Evolutionary conservation across 2,329 filamentous ascomycete genomes (phyloP).

Genomic region (Fusarium burgessii): DNA sequence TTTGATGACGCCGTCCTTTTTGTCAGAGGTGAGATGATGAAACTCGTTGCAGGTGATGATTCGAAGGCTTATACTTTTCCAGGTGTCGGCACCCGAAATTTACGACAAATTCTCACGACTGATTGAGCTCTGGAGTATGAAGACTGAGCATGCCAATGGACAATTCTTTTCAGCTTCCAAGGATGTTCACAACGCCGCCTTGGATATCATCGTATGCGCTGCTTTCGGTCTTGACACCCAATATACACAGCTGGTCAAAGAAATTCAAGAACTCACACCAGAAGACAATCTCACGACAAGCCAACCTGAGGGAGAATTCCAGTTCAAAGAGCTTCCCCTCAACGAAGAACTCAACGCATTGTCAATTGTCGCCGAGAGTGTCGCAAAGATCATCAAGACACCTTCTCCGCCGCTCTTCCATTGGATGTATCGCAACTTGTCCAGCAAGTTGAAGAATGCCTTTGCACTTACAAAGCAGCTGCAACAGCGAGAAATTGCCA

Average conservation of each 20-base stretch:
- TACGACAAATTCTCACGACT: conserved; percentile 28
- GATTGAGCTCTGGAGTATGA: conserved; percentile 19
- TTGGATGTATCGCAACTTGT: conserved; percentile 19
- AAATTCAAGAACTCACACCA: conserved; percentile 1
- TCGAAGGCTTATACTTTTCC: neutral
- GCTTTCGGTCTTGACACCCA: conserved; percentile 16
- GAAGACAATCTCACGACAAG: fast-evolving
- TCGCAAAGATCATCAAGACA: conserved; percentile 19
- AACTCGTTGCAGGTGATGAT: no score
- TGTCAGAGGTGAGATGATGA: conserved; percentile 12
- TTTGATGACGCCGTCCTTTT: conserved; percentile 29
- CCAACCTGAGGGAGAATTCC: neutral
- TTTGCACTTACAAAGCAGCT: neutral
- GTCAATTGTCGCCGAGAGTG: neutral
- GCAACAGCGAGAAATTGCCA: conserved; percentile 6
- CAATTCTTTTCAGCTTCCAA: conserved; percentile 12
- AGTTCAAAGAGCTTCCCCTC: conserved; percentile 4
- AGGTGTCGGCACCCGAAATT: conserved; percentile 34
- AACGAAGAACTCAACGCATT: conserved; percentile 22
- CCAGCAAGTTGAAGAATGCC: neutral
- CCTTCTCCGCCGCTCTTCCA: conserved; percentile 14
- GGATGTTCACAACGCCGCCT: conserved; percentile 26
- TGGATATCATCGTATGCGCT: conserved; percentile 26
- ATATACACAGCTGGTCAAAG: conserved; percentile 18
- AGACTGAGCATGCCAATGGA: conserved; percentile 2